Base-by-base conservation (phyloP, 345 rosid genomes). In the Syzygium oleosum region DNA sequence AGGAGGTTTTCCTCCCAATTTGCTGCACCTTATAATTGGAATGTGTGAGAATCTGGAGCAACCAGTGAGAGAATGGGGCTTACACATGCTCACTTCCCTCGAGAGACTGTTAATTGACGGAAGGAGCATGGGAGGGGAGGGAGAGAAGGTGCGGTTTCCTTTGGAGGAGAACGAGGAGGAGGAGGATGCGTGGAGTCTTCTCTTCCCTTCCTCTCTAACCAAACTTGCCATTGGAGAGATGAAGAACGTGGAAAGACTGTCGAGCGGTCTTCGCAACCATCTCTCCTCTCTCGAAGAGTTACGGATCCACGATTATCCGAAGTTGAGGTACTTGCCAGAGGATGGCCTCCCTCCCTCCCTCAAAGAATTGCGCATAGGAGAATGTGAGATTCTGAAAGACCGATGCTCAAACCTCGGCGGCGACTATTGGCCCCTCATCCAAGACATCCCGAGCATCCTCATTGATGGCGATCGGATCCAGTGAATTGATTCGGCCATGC, bases 361-460 rank as follows among this genome's bases (percentile, higher is more conserved):
- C 68, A 2, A 5, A 0, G 0, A 0, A 0, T 1, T 12, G n/a
- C 0, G 0, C 0, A 27, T 59, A 59, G 0, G 0, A 0, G 0
- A 4, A 12, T 27, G 34, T 4, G 2, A 6, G 77, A 29, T 0
- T 63, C 21, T 29, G 21, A 14, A 29, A 7, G 77, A 63, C 5
- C 38, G 1, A 63, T 63, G 21, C 77, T 29, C 38, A 15, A 63
- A 63, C 15, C 77, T 6, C 11, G 0, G 38, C 1, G 21, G 21
- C 21, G 5, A 59, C 68, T 27, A 27, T 59, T 59, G 68, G 68
- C 34, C 68, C 34, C 17, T 59, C 31, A 27, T 59, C 17, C 68
- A 5, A 59, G 68, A 63, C 10, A 63, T 63, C 77, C 38, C 77
- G 1, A 0, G 0, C 10, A 14, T n/a, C 38, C 0, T 1, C 0